Evolutionary conservation across 257 asterid genomes (phyloP).

Genomic region (Solanum gandarillasii): DNA sequence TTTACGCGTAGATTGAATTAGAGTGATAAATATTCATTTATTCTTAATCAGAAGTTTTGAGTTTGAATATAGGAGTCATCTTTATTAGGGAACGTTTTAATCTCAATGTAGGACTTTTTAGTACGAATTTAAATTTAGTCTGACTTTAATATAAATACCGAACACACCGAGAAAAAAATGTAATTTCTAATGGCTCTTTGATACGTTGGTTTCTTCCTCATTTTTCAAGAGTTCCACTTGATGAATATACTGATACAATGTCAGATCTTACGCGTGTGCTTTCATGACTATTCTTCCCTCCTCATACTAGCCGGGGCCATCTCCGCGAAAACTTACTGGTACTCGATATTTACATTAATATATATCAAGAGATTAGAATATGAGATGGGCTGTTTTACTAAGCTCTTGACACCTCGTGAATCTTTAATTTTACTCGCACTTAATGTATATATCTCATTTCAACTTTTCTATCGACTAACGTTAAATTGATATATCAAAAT

Average conservation of each 20-base stretch:
- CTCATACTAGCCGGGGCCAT: background rate
- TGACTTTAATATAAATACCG: rapidly evolving
- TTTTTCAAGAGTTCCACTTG: background rate
- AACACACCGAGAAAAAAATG: too few relatives aligned
- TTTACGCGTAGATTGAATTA: too few relatives aligned
- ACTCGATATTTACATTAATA: background rate
- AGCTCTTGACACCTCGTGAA: background rate
- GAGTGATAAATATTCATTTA: background rate
- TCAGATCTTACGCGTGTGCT: conserved; percentile 8
- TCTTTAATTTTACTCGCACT: background rate
- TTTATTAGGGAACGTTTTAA: rapidly evolving
- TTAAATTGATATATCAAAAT: too few relatives aligned
- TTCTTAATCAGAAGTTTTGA: too few relatives aligned
- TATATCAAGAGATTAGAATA: rapidly evolving
- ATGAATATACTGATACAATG: conserved; percentile 5
- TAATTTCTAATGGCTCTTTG: background rate
- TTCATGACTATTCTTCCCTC: background rate
- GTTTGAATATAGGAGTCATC: too few relatives aligned
- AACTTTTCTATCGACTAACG: too few relatives aligned
- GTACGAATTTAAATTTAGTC: rapidly evolving
- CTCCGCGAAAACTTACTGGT: background rate
- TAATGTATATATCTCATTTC: background rate
- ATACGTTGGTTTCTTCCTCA: background rate
- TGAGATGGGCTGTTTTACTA: rapidly evolving
- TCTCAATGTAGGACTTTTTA: rapidly evolving